phyloP scores from a whole-genome alignment of 805 yeast species.

The Nakazawaea pomicola region DNA sequence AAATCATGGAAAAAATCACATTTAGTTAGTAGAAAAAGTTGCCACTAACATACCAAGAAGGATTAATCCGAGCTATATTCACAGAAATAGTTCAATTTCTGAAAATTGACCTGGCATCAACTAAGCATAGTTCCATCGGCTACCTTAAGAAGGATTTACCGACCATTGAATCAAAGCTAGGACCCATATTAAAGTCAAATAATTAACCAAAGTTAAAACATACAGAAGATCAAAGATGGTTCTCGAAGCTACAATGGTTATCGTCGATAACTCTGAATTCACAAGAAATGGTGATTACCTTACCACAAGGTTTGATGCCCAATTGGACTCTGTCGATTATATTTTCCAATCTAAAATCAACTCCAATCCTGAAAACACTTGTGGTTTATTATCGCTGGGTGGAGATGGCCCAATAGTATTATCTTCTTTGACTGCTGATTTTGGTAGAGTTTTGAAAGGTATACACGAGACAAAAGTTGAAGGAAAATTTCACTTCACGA shows the following conservation, averaged over 20 bases:
- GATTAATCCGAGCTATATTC: too few species aligned
- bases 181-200: too few species aligned
- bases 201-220: too few species aligned
- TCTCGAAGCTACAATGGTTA: slow-evolving; percentile 92
- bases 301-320: slow-evolving; percentile 87
- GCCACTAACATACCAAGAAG: not conserved
- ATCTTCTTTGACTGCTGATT: slow-evolving; percentile 81
- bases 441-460: slow-evolving; percentile 80
- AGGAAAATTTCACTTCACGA: slow-evolving; percentile 65
- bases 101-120: too few species aligned
- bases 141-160: too few species aligned
- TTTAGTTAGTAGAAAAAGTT: not conserved
- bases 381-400: slow-evolving; percentile 85
- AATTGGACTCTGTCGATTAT: slow-evolving; percentile 81
- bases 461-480: slow-evolving; percentile 71
- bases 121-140: too few species aligned
- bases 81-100: too few species aligned
- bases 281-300: slow-evolving; percentile 94
- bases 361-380: slow-evolving; percentile 90
- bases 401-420: slow-evolving; percentile 85
- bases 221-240: too few species aligned
- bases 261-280: slow-evolving; percentile 92
- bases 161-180: too few species aligned
- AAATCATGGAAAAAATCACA: not conserved
- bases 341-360: slow-evolving; percentile 83